Evolutionary conservation across 1,284 basidiomycete species (phyloP).

Genomic region (Heterobasidion irregulare): DNA sequence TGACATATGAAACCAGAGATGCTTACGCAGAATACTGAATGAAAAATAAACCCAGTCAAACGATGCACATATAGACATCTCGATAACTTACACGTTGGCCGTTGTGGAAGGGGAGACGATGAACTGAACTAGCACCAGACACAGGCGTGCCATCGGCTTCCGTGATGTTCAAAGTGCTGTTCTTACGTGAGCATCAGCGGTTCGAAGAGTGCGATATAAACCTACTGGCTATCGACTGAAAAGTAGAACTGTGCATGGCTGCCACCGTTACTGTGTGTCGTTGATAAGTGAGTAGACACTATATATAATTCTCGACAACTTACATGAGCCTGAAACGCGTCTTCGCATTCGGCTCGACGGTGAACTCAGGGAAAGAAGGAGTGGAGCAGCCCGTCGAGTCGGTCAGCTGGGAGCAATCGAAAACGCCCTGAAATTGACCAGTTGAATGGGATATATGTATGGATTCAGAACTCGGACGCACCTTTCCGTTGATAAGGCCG

Average conservation of each 20-base stretch:
- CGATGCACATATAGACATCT: neutral
- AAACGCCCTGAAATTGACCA: neutral
- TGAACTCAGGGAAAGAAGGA: neutral
- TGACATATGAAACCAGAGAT: neutral
- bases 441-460: too few species aligned
- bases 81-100: neutral
- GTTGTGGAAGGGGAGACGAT: neutral
- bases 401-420: neutral
- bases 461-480: neutral
- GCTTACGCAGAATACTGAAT: neutral
- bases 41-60: neutral
- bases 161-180: neutral
- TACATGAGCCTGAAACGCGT: neutral
- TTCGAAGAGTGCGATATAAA: neutral
- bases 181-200: neutral
- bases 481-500: neutral
- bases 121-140: neutral
- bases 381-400: neutral
- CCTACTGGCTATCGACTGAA: neutral
- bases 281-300: neutral
- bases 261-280: neutral
- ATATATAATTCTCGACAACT: neutral
- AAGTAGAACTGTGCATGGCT: neutral
- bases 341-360: neutral
- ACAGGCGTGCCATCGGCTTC: neutral